These are phyloP conservation scores for Cryptococcus sp. DNA, from an alignment of 1,284 basidiomycete genomes.

Conservation along the genomic window DNA sequence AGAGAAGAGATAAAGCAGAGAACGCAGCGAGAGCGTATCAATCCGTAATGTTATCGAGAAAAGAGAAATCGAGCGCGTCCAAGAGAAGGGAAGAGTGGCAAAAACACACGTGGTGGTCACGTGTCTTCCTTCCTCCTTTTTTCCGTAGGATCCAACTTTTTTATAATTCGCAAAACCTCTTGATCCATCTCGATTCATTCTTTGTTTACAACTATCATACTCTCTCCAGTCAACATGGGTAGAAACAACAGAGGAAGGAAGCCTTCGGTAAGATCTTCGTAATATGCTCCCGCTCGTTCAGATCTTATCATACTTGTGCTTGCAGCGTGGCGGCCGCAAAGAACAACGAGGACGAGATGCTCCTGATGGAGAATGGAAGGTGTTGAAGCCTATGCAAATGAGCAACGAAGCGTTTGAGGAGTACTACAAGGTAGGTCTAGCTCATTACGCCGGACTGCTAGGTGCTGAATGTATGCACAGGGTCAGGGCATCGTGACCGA, in stretches of 20 bases:
- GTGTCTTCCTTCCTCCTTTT: too few relatives aligned
- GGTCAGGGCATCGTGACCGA: slow-evolving; percentile 46
- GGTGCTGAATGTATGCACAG: slow-evolving; percentile 17
- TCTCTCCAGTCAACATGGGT: slow-evolving; percentile 3
- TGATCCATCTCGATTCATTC: too few relatives aligned
- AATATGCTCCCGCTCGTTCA: background rate
- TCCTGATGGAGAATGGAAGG: slow-evolving; percentile 24
- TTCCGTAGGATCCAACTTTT: too few relatives aligned
- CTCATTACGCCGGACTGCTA: background rate
- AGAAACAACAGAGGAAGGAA: slow-evolving; percentile 15
- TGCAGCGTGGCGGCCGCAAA: slow-evolving; percentile 7
- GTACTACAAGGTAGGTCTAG: slow-evolving; percentile 64
- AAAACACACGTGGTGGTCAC: too few relatives aligned
- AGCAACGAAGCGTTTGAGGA: slow-evolving; percentile 68
- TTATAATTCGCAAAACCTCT: too few relatives aligned
- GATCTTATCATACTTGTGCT: background rate
- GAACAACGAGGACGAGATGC: slow-evolving; percentile 10
- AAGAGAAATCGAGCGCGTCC: too few relatives aligned
- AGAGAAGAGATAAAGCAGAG: too few relatives aligned
- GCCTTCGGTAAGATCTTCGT: background rate
- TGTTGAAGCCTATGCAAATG: slow-evolving; percentile 42
- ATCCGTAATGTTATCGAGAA: too few relatives aligned
- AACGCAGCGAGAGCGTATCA: too few relatives aligned
- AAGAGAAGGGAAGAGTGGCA: too few relatives aligned
- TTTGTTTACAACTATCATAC: too few relatives aligned